These are phyloP conservation scores for Solanum bulbocastanum DNA, from an alignment of 257 asterid species.

Conservation along the genomic window DNA sequence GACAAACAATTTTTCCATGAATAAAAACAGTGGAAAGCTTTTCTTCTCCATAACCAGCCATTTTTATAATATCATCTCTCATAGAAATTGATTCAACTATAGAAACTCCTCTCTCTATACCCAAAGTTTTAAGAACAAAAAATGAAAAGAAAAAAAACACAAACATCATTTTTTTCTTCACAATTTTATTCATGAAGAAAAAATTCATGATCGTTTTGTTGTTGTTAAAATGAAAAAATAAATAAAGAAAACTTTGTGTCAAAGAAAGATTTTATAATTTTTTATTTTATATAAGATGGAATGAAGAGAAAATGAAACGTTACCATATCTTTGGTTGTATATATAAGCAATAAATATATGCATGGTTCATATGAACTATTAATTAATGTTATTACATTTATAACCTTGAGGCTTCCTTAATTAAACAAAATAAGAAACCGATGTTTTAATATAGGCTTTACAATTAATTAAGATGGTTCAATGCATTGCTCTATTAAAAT, in stretches of 20 bases:
- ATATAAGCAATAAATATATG: not conserved
- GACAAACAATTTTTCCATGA: conserved; percentile 48
- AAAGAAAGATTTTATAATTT: not conserved
- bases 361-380: conserved; percentile 38
- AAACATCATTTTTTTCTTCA: not conserved
- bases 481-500: conserved; percentile 12
- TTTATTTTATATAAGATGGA: conserved; percentile 13
- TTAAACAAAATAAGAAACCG: not conserved
- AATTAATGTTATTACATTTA: conserved; percentile 9
- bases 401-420: conserved; percentile 3
- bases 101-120: conserved; percentile 4
- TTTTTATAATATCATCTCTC: conserved; percentile 39
- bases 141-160: conserved; percentile 1
- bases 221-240: not conserved
- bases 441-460: not conserved
- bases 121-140: not conserved
- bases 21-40: conserved; percentile 61
- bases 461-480: not conserved
- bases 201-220: conserved; percentile 1
- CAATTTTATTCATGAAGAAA: not conserved
- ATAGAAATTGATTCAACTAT: conserved; percentile 15
- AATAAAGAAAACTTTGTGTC: conserved; percentile 6
- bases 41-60: conserved; percentile 88
- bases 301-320: conserved; percentile 35
- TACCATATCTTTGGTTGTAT: conserved; percentile 15